phyloP scores from a whole-genome alignment of 2,329 filamentous ascomycete species.

The Harringtonia lauricola region DNA sequence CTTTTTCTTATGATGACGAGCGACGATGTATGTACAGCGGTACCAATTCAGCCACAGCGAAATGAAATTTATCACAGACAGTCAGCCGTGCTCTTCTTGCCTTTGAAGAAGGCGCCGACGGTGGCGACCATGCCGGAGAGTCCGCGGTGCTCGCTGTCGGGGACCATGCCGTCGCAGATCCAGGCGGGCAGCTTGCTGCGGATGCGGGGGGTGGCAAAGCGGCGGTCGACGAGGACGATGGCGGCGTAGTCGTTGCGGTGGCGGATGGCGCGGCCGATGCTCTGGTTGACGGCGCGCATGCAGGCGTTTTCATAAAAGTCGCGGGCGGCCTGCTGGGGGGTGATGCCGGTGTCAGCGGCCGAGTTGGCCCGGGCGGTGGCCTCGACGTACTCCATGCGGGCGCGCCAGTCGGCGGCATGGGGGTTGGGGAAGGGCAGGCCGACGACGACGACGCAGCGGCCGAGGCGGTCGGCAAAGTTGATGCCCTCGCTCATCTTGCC shows the following conservation, averaged over 20 bases:
- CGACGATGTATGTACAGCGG: too few species aligned
- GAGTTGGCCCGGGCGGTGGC: constrained; percentile 8
- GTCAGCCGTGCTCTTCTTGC: too few species aligned
- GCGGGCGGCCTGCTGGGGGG: constrained; percentile 47
- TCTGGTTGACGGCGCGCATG: constrained; percentile 96
- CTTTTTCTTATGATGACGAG: too few species aligned
- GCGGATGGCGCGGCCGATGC: constrained; percentile 83
- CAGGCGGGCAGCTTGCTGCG: constrained; percentile 73
- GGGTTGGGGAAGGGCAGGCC: constrained; percentile 90
- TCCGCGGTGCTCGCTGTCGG: constrained; percentile 34
- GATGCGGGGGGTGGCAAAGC: constrained; percentile 67
- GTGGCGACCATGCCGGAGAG: constrained; percentile 49
- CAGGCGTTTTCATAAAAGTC: constrained; percentile 92
- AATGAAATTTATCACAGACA: too few species aligned
- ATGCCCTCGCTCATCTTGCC: constrained; percentile 96
- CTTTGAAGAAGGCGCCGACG: constrained; percentile 46
- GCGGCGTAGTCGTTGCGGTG: constrained; percentile 83
- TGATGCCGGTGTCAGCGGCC: constrained; percentile 9
- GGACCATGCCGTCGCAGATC: constrained; percentile 63
- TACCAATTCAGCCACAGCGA: too few species aligned
- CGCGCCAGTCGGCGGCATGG: constrained; percentile 82
- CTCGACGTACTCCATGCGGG: constrained; percentile 80
- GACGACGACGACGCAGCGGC: constrained; percentile 82
- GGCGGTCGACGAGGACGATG: constrained; percentile 72
- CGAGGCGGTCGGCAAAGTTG: constrained; percentile 88